These are phyloP conservation scores for Paxillus involutus DNA, from an alignment of 768 basidiomycete species.

Conservation along the genomic window DNA sequence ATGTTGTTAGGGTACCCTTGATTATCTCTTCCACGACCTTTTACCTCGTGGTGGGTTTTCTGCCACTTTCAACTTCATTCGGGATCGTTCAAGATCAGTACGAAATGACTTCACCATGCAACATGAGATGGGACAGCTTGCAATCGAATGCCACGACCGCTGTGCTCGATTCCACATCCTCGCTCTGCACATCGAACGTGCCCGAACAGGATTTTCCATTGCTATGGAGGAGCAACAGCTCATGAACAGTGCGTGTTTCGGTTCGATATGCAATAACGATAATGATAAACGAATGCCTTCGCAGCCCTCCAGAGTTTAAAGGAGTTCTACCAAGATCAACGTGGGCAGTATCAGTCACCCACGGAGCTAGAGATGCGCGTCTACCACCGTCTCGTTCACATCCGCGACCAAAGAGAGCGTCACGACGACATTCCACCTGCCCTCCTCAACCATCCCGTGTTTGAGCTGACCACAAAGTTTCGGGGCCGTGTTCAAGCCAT, in stretches of 20 bases:
- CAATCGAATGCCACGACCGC: conserved; percentile 90
- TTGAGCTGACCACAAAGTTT: conserved; percentile 80
- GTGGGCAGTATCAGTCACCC: conserved; percentile 62
- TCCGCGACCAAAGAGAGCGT: conserved; percentile 79
- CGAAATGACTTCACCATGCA: conserved; percentile 96
- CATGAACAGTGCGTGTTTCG: conserved; percentile 72
- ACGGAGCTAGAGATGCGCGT: conserved; percentile 96
- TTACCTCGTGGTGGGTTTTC: conserved; percentile 69
- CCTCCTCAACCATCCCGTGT: conserved; percentile 71
- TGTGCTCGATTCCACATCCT: conserved; percentile 94
- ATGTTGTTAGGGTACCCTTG: conserved; percentile 67
- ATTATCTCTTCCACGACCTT: conserved; percentile 90
- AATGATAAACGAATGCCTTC: neutral
- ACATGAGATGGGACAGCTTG: conserved; percentile 68
- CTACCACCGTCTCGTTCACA: conserved; percentile 90
- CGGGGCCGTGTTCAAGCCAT: conserved; percentile 77
- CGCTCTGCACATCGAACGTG: conserved; percentile 66
- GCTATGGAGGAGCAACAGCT: conserved; percentile 85
- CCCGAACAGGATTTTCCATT: conserved; percentile 56
- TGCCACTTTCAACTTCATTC: conserved; percentile 77
- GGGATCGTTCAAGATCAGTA: conserved; percentile 88
- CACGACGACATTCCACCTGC: conserved; percentile 68
- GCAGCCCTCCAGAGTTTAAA: conserved; percentile 91
- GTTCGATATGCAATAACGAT: neutral
- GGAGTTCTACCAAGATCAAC: conserved; percentile 89